A percentile compares a stretch with the other conserved stretches of the same genome.
These are phyloP conservation scores for Backusella australiensis DNA, from an alignment of 192 early-diverging fungal species.

Conservation along the genomic window DNA sequence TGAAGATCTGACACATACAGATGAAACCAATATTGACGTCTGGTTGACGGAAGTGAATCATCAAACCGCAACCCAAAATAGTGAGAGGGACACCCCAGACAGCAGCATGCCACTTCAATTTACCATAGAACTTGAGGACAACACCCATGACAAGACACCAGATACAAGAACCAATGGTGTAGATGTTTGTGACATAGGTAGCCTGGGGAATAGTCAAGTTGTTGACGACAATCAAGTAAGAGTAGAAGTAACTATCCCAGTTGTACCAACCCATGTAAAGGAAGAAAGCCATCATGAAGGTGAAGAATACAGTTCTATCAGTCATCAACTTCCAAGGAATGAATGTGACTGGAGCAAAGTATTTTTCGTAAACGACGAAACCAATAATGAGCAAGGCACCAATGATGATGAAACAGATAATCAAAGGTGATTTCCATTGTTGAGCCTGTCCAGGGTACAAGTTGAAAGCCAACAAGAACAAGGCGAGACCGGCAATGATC, in stretches of 20 bases:
- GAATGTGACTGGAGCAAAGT: neutral
- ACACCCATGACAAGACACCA: constrained; percentile 13
- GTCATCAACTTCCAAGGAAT: constrained; percentile 8
- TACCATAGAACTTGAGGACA: neutral
- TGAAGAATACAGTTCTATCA: constrained; percentile 4
- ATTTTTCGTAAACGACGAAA: neutral
- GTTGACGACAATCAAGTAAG: constrained; percentile 17
- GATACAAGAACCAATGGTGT: constrained; percentile 9
- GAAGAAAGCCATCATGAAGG: constrained; percentile 4
- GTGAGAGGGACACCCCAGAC: constrained; percentile 7
- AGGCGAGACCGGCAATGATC: constrained; percentile 13
- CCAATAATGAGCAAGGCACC: constrained; percentile 1
- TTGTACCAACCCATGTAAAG: constrained; percentile 8
- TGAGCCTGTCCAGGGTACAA: neutral
- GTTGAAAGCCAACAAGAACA: constrained; percentile 16
- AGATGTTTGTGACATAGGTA: constrained; percentile 10
- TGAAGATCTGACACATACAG: constrained; percentile 13
- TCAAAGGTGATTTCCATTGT: constrained; percentile 12
- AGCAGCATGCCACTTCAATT: constrained; percentile 10
- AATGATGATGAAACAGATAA: constrained; percentile 14
- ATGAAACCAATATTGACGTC: constrained; percentile 6
- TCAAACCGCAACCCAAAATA: constrained; percentile 13
- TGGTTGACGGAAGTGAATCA: constrained; percentile 15
- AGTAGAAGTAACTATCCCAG: constrained; percentile 10
- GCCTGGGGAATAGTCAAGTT: constrained; percentile 1